phyloP scores from a whole-genome alignment of 768 basidiomycete genomes.

The Calvatia gigantea region DNA sequence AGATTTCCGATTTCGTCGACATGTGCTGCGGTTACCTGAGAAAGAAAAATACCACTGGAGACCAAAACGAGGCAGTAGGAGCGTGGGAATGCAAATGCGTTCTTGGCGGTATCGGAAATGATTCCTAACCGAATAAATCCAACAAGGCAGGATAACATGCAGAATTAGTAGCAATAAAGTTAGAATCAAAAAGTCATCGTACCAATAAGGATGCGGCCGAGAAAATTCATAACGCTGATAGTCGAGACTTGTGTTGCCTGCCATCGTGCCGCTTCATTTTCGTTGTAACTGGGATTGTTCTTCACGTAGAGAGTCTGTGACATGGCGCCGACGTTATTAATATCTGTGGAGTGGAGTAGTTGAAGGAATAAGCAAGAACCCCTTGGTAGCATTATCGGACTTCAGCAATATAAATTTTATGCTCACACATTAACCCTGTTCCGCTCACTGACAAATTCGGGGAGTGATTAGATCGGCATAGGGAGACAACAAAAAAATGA shows the following conservation, averaged over 20 bases:
- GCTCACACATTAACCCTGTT: slow-evolving; percentile 80
- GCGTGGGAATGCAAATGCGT: slow-evolving; percentile 54
- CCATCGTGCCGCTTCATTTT: slow-evolving; percentile 63
- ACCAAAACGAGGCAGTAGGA: slow-evolving; percentile 71
- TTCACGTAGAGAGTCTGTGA: slow-evolving; percentile 61
- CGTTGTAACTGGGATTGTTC: slow-evolving; percentile 59
- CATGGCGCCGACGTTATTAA: slow-evolving; percentile 85
- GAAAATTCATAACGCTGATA: slow-evolving; percentile 78
- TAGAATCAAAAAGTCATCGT: slow-evolving; percentile 1
- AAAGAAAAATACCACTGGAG: slow-evolving; percentile 62
- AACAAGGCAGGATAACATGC: neutral
- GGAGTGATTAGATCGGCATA: neutral
- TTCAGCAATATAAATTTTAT: neutral
- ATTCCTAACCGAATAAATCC: slow-evolving; percentile 41
- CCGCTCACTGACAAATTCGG: slow-evolving; percentile 52
- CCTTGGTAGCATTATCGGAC: too few relatives aligned
- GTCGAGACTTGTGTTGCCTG: slow-evolving; percentile 85
- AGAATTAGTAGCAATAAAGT: neutral
- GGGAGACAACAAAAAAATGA: neutral
- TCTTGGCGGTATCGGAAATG: slow-evolving; percentile 63
- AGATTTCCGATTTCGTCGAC: slow-evolving; percentile 58
- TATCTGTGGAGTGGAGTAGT: slow-evolving; percentile 46
- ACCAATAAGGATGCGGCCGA: slow-evolving; percentile 79
- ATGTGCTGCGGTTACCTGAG: slow-evolving; percentile 58
- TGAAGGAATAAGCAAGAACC: neutral